A percentile compares a stretch with the other conserved stretches of the same genome.
Evolutionary conservation across 345 rosid genomes (phyloP).

Genomic region (Mangifera indica): DNA sequence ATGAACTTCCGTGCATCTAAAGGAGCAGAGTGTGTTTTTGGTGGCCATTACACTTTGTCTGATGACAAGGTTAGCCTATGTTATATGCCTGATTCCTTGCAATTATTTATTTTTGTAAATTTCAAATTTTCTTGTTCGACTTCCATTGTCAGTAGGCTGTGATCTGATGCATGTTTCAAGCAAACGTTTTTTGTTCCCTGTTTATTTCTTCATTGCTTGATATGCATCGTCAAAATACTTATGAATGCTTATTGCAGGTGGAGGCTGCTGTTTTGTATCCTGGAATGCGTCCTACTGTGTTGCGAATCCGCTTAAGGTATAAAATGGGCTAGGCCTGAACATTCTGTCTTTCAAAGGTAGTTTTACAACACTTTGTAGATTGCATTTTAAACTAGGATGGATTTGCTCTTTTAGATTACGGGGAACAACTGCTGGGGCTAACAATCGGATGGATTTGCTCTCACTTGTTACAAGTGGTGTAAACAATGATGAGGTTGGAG

Average conservation of each 20-base stretch:
- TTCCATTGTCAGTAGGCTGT: not conserved
- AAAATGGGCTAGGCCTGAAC: not conserved
- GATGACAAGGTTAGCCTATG: constrained; percentile 67
- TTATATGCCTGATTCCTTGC: not conserved
- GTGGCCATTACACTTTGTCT: constrained; percentile 67
- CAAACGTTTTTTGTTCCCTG: not conserved
- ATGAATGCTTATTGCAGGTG: constrained; percentile 45
- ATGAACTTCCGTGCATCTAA: constrained; percentile 80
- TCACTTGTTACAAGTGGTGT: constrained; percentile 88
- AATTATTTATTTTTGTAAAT: not conserved
- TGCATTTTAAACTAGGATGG: too few species aligned
- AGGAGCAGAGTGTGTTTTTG: constrained; percentile 64
- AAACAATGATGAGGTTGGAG: constrained; percentile 50
- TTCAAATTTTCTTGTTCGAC: not conserved
- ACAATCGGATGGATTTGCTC: constrained; percentile 86
- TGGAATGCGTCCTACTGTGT: constrained; percentile 71
- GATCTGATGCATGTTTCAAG: not conserved
- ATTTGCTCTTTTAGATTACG: constrained; percentile 49
- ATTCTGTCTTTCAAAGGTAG: not conserved
- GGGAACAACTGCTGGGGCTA: constrained; percentile 77
- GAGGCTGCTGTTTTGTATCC: constrained; percentile 90
- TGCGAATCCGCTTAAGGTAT: constrained; percentile 84
- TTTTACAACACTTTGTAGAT: not conserved
- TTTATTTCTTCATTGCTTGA: not conserved
- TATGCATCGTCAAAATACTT: constrained; percentile 4